Percentiles rank a stretch among this genome's conserved stretches.
These are phyloP conservation scores for Acanthamoeba polyphaga DNA, from an alignment of 208 protist genomes.

Conservation along the genomic window DNA sequence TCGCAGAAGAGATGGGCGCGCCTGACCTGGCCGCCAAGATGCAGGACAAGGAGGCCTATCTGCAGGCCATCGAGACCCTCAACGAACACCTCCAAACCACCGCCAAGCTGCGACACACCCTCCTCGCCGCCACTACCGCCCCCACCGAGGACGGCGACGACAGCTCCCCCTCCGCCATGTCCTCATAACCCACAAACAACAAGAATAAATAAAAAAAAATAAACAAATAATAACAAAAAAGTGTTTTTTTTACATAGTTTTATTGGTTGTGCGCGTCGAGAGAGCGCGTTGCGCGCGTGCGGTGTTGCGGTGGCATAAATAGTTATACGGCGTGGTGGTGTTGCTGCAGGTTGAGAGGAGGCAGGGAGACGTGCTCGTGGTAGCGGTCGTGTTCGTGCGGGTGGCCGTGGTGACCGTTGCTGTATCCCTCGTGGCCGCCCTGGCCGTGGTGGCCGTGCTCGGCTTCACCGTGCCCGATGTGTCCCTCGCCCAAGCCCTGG, in stretches of 20 bases:
- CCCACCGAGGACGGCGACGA: not conserved
- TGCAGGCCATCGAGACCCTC: conserved; percentile 5
- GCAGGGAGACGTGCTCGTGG: conserved; percentile 32
- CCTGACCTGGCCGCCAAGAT: not conserved
- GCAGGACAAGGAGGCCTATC: conserved; percentile 14
- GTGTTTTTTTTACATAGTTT: not conserved
- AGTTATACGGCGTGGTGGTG: conserved; percentile 12
- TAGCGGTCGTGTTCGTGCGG: conserved; percentile 58
- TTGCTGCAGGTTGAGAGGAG: conserved; percentile 20
- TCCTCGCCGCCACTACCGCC: not conserved
- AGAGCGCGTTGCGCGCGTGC: not conserved
- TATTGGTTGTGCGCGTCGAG: not conserved
- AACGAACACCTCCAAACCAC: not conserved
- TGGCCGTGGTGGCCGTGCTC: conserved; percentile 58
- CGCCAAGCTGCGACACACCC: not conserved
- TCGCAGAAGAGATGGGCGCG: not conserved
- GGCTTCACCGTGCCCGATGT: conserved; percentile 34
- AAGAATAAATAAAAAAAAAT: not conserved
- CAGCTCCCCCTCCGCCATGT: not conserved
- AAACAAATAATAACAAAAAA: not conserved
- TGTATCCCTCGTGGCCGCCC: conserved; percentile 49
- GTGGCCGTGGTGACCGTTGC: conserved; percentile 61
- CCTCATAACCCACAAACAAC: not conserved
- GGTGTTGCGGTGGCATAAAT: not conserved
- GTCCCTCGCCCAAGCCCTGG: conserved; percentile 34